Percentiles rank a stretch among this genome's conserved stretches.
Conservation (phyloP, 768 basidiomycete genomes). For the Nidularia pulvinata region DNA sequence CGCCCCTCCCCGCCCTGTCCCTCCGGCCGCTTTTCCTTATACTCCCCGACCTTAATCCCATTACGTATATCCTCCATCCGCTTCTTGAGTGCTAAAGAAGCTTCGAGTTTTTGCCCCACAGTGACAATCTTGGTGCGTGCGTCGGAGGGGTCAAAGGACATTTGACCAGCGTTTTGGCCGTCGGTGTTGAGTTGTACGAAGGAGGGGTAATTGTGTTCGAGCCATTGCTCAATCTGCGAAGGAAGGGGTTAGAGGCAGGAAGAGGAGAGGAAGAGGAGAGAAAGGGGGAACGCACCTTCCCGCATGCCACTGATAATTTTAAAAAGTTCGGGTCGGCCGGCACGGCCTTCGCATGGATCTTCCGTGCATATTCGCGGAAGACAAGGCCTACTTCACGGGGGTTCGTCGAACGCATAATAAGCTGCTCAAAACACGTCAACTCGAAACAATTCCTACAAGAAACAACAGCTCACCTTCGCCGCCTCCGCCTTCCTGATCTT, state of each 20-base stretch:
- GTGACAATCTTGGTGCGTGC: conserved; percentile 53
- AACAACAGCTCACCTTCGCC: conserved; percentile 56
- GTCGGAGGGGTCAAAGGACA: conserved; percentile 47
- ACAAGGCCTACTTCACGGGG: conserved; percentile 88
- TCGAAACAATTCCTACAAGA: neutral
- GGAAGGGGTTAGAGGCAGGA: neutral
- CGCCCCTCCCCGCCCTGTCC: conserved; percentile 8
- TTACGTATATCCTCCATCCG: conserved; percentile 22
- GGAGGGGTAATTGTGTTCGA: conserved; percentile 90
- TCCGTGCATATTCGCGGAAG: conserved; percentile 80
- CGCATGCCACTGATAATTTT: conserved; percentile 78
- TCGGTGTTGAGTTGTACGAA: conserved; percentile 56
- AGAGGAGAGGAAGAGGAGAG: neutral
- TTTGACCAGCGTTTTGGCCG: conserved; percentile 9
- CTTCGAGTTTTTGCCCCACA: conserved; percentile 39
- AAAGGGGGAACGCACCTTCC: conserved; percentile 53
- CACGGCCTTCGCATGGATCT: conserved; percentile 79
- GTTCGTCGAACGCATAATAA: conserved; percentile 93
- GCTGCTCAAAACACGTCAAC: conserved; percentile 35
- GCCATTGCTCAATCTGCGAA: conserved; percentile 88
- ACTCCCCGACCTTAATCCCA: neutral
- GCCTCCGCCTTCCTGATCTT: conserved; percentile 96
- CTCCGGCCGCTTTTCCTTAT: neutral
- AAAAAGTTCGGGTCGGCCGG: conserved; percentile 89
- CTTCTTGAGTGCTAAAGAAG: conserved; percentile 25